Percentiles rank a stretch among this genome's conserved stretches.
Evolutionary conservation across 2,329 filamentous ascomycete species (phyloP).

Genomic region (Trichoderma endophyticum): DNA sequence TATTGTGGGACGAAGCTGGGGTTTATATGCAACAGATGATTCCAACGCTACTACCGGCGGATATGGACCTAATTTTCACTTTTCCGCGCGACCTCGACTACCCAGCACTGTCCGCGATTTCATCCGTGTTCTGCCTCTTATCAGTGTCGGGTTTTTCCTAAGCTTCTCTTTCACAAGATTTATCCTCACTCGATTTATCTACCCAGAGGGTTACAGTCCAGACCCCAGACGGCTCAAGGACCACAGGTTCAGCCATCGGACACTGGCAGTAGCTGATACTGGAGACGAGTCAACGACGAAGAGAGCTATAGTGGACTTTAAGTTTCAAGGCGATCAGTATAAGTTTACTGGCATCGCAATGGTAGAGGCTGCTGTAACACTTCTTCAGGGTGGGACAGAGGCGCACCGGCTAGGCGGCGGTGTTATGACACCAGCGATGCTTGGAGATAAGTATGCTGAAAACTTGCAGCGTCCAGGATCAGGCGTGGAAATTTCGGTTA

Average conservation of each 20-base stretch:
- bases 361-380: neutral
- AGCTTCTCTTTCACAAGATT: neutral
- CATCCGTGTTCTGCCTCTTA: neutral
- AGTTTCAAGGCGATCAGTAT: neutral
- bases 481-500: neutral
- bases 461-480: neutral
- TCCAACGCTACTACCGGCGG: neutral
- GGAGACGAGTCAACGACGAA: neutral
- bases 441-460: neutral
- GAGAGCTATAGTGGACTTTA: neutral
- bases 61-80: neutral
- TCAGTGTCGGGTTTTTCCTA: neutral
- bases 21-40: neutral
- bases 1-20: neutral
- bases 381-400: neutral
- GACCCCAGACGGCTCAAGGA: neutral
- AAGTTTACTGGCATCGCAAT: neutral
- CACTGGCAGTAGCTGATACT: neutral
- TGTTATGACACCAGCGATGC: neutral
- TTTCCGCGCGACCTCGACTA: neutral
- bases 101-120: neutral
- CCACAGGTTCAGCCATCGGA: neutral
- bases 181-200: neutral
- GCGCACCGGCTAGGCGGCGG: neutral
- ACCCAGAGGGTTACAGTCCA: neutral